Percentiles rank a stretch among this genome's conserved stretches.
Evolutionary conservation across 225 moss, liverwort and hornwort species (phyloP).

Genomic region (Ulota crispa): DNA sequence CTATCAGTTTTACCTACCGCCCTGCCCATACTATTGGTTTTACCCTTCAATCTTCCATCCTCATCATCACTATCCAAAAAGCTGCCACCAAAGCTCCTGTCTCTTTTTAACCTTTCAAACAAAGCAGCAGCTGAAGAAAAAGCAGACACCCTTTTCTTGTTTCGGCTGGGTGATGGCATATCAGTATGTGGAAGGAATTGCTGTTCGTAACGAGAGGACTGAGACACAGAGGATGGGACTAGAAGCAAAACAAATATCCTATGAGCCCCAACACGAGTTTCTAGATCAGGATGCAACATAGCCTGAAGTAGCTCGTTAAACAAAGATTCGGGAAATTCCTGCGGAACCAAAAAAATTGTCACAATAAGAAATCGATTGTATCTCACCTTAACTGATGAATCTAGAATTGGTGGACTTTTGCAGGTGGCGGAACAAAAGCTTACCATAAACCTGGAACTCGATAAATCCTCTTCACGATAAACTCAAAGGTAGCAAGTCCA

Average conservation of each 20-base stretch:
- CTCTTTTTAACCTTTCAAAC: conserved; percentile 72
- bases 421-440: not conserved
- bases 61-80: conserved; percentile 50
- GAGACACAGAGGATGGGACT: conserved; percentile 61
- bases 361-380: not conserved
- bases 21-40: conserved; percentile 45
- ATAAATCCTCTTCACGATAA: not conserved
- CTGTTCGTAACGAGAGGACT: conserved; percentile 48
- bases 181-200: conserved; percentile 49
- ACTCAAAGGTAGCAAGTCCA: not conserved
- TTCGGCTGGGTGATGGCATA: conserved; percentile 41
- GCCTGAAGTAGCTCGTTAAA: conserved; percentile 84
- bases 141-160: conserved; percentile 56
- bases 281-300: conserved; percentile 80
- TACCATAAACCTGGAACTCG: not conserved
- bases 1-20: conserved; percentile 32
- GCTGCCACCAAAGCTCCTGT: conserved; percentile 44
- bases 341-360: conserved; percentile 13
- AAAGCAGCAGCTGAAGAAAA: conserved; percentile 81
- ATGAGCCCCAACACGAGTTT: conserved; percentile 75
- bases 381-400: not conserved
- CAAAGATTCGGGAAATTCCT: conserved; percentile 82
- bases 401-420: not conserved
- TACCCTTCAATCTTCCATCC: conserved; percentile 49
- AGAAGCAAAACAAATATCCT: conserved; percentile 75